These are phyloP conservation scores for Ballota nigra DNA, from an alignment of 257 asterid genomes.

Conservation along the genomic window DNA sequence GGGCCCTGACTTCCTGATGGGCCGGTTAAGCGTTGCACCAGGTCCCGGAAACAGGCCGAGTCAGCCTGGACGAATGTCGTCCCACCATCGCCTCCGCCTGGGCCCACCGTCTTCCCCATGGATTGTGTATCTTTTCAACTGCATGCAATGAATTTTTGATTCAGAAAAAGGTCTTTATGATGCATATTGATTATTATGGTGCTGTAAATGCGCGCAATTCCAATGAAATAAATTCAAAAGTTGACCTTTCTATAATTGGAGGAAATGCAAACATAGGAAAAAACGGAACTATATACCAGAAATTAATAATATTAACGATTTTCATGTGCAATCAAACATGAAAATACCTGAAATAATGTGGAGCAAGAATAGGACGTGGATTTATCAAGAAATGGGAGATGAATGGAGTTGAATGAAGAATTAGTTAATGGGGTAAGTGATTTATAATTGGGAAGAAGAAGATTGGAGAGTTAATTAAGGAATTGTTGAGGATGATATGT, in stretches of 20 bases:
- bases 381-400: too few species aligned
- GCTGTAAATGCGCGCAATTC: too few species aligned
- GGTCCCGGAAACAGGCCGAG: slow-evolving; percentile 33
- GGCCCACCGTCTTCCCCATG: slow-evolving; percentile 28
- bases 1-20: slow-evolving; percentile 14
- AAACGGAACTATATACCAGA: too few species aligned
- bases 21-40: slow-evolving; percentile 44
- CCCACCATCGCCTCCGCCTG: not conserved
- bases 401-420: too few species aligned
- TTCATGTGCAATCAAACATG: not conserved
- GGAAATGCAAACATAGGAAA: not conserved
- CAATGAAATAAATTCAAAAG: too few species aligned
- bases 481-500: not conserved
- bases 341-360: not conserved
- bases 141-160: not conserved
- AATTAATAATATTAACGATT: too few species aligned
- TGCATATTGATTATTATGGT: too few species aligned
- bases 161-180: too few species aligned
- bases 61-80: slow-evolving; percentile 35
- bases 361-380: too few species aligned
- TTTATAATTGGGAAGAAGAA: not conserved
- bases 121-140: not conserved
- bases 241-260: too few species aligned
- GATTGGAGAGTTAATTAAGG: not conserved
- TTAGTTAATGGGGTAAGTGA: too few species aligned